Evolutionary conservation across 2,329 filamentous ascomycete species (phyloP).

Genomic region (Onygenales sp.): DNA sequence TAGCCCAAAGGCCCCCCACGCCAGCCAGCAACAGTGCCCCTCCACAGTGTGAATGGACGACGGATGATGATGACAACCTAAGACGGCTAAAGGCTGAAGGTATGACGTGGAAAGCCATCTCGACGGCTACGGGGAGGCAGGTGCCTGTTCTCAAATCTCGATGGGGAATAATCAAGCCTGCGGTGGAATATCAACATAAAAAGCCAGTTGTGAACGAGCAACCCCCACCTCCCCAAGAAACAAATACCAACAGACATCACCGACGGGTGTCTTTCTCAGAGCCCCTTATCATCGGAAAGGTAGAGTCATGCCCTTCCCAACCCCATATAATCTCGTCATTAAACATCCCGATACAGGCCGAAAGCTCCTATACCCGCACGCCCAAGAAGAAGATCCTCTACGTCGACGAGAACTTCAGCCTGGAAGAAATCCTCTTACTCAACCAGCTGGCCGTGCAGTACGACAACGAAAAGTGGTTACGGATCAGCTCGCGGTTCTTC

Average conservation of each 20-base stretch:
- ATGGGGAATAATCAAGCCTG: constrained; percentile 12
- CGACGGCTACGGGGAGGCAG: constrained; percentile 15
- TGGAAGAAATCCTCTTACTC: constrained; percentile 26
- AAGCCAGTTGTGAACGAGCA: not conserved
- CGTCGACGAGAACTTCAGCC: constrained; percentile 18
- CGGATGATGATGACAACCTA: constrained; percentile 15
- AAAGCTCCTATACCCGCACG: not conserved
- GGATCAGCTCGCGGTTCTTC: constrained; percentile 39
- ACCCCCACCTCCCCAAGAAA: not conserved
- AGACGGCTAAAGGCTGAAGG: constrained; percentile 13
- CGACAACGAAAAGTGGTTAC: constrained; percentile 35
- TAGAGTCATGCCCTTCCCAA: not conserved
- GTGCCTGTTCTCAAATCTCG: constrained; percentile 17
- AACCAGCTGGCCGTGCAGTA: constrained; percentile 36
- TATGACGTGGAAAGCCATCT: constrained; percentile 17
- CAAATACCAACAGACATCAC: not conserved
- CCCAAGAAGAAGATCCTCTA: constrained; percentile 12
- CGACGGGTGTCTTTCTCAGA: constrained; percentile 8
- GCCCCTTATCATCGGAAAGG: constrained; percentile 3
- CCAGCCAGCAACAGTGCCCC: not conserved
- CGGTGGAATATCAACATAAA: not conserved
- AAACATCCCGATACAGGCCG: not conserved
- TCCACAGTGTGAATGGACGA: constrained; percentile 12
- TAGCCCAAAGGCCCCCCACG: not conserved
- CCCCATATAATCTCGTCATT: too few relatives aligned